Evolutionary conservation across 495 filamentous ascomycete species (phyloP), one percentile per base, ranked within the genome.

Genomic region (Podospora fimiseda): DNA sequence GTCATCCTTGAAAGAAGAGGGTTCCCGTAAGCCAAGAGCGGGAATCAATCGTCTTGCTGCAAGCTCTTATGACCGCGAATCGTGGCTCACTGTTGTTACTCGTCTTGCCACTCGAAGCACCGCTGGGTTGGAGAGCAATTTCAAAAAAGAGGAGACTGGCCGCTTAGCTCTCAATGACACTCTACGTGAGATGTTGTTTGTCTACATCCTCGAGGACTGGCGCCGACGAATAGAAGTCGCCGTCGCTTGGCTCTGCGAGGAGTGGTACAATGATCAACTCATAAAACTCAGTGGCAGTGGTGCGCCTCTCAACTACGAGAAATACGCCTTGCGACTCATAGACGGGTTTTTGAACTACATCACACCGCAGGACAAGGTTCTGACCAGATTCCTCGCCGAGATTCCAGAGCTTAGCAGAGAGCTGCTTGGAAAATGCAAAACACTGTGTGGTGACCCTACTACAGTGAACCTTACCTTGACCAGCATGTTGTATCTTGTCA

Each of bases 191-290:
- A 77, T 78, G 14, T 73, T 98, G 5, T 91, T 86, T 69, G 77
- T 76, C 18, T 95, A 92, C 67, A 79, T 97, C 38, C 75, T 96
- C 19, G 87, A 90, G 52, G 93, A 99, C 68, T 99, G 94, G 69
- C 80, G 90, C 30, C 81, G 79, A 37, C 82, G 92, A 19, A 88
- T 97, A 50, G 90, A 89, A 51, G 78, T 90, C 33, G 91, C 88
- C 2, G 85, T 96, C 48, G 80, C 83, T 15, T 99, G 93, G 93
- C 74, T 97, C 21, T 91, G 86, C 60, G 93, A 99, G 67, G 93
- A 99, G 69, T 99, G 92, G 92, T 97, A 95, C 70, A 93, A 89
- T 62, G 94, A 96, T 65, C 80, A 80, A 37, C 68, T 95, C 20
- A 71, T 77, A 39, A 70, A 74, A 41, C 71, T 72, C 20, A 21